Evolutionary conservation across 2,329 filamentous ascomycete genomes (phyloP).

Genomic region (Purpureocillium lavendulum): DNA sequence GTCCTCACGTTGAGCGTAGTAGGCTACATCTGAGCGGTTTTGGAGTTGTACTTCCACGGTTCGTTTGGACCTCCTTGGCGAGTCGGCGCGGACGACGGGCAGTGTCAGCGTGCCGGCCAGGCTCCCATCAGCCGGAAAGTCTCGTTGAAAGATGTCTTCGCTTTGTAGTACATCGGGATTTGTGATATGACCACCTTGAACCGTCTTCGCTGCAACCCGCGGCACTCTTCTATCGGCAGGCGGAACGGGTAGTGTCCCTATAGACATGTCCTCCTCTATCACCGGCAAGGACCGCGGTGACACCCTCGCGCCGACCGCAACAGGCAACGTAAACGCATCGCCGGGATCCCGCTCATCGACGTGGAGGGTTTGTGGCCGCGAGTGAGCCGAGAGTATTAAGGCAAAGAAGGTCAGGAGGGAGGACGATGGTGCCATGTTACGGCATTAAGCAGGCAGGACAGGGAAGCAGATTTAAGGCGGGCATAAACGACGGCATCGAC

Average conservation of each 20-base stretch:
- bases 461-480: too few relatives aligned
- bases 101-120: conserved; percentile 15
- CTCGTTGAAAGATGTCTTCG: background rate
- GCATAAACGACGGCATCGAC: too few relatives aligned
- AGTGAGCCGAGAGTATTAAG: conserved; percentile 4
- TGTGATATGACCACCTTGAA: too few relatives aligned
- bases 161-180: background rate
- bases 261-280: background rate
- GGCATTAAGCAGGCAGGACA: background rate
- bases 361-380: conserved; percentile 7
- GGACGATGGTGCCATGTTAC: conserved; percentile 4
- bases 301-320: background rate
- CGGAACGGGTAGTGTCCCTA: conserved; percentile 8
- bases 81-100: conserved; percentile 20
- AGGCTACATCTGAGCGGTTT: conserved; percentile 44
- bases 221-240: background rate
- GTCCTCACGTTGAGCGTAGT: conserved; percentile 39
- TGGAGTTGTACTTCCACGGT: conserved; percentile 35
- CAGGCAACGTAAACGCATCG: conserved; percentile 2
- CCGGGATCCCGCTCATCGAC: conserved; percentile 4
- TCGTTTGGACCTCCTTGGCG: conserved; percentile 27
- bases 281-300: background rate
- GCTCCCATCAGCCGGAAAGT: conserved; percentile 3
- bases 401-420: conserved; percentile 4
- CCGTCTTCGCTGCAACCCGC: too few relatives aligned